Base-by-base conservation (phyloP, 2,329 filamentous ascomycete species). In the Sclerotinia sclerotiorum region DNA sequence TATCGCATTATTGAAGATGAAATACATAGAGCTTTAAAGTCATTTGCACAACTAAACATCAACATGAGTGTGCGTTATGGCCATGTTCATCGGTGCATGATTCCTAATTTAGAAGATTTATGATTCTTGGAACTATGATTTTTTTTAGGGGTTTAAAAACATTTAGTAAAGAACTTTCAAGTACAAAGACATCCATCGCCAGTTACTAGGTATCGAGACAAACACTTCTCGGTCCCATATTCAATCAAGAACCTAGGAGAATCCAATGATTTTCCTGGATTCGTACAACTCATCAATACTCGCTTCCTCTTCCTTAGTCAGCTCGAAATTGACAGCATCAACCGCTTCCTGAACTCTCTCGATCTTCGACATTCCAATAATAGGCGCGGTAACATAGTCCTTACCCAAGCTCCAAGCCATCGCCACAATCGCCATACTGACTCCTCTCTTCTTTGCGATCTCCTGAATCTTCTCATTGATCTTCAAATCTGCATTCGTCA, bases 391-490 rank as follows among this genome's bases (percentile, higher is more conserved):
- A 46, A 74, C 69, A 60, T 58, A 72, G 2, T 68, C 68, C 67
- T 81, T 79, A 35, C 71, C 71, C 70, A 84, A 71, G 21, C 79
- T 78, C 87, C 87, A 89, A 6, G 86, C 86, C 63, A 84, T 82
- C 1, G 85, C 84, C 42, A 89, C 81, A 72, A 85, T 81, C 55
- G 84, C 83, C 86, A 89, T 89, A 70, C 80, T 85, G 71, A 84
- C 81, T 0, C 81, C 82, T 73, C 83, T 83, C 79, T 85, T 85
- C 73, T 82, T 80, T 5, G 85, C 84, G 62, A 88, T 73, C 70
- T 73, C 70, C 60, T 72, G 70, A 35, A 76, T 70, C 35, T 70
- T 69, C 60, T 66, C 48, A 63, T 73, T 74, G 5, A 74, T 73
- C 46, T 54, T 68, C 56, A 72, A 68, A 49, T 78, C 77, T 8